Base-by-base conservation (phyloP, 2,329 filamentous ascomycete genomes). In the Aureobasidium sp. region DNA sequence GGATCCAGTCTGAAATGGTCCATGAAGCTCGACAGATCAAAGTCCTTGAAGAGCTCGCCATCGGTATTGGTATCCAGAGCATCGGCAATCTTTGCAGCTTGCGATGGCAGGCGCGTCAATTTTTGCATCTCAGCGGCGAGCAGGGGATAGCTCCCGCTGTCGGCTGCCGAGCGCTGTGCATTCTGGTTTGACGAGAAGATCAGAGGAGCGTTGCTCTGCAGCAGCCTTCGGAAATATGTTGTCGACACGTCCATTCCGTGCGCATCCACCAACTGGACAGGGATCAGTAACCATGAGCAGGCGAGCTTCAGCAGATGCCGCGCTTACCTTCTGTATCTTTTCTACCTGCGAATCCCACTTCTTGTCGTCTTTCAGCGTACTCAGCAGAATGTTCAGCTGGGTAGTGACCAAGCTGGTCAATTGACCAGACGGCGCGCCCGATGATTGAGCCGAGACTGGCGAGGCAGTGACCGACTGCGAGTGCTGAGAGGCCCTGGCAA, bases 231-330 rank as follows among this genome's bases (percentile, higher is more conserved):
- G 72, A 98, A 95, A 71, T 93, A 96, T 76, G 90, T 94, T 57
- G 88, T 84, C 70, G 90, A 96, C 68, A 96, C 90, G 79, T 98
- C 94, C 91, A 98, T 98, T 68, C 90, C 90, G 90, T 95, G 85
- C 65, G 91, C 90, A 81, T 95, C 85, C 74, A 97, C 86, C 69
- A 97, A 84, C 88, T 95, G 60, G n/a, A 58, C 22, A 16, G 34
- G n/a, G 22, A 14, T 40, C 35, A 51, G 48, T 53, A 19, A 41
- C 4, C 12, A 37, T 25, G 30, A n/a, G n/a, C 29, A 44, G 24
- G 35, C 30, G 21, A n/a, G n/a, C n/a, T 8, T 30, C 21, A 8
- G 24, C 4, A 11, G 6, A 35, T n/a, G 19, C 17, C 34, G 29
- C 39, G 61, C 79, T 68, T 76, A 94, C 90, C 81, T 94, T 95